Evolutionary conservation across 306 rosid species (phyloP), one percentile per base, ranked within the genome.

Genomic region (Trifolium subterraneum): DNA sequence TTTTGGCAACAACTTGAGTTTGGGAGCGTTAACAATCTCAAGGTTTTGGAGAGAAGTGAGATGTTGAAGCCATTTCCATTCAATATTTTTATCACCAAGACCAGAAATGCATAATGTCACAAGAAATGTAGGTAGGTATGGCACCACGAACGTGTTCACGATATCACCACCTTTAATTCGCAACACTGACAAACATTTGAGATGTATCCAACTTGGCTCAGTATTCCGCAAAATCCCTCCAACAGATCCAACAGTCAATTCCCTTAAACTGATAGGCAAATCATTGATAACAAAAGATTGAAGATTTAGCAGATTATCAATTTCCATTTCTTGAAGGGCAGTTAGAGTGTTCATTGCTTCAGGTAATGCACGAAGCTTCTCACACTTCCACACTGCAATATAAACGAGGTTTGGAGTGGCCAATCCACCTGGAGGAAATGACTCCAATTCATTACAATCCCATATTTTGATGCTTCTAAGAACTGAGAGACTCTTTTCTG

Each of bases 31-130:
- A 6, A 6, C 1, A 25, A 66, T 66, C 22, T 44, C 22, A 66
- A 66, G 71, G 12, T 23, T 44, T 66, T 14, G 71, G 22, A 66
- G 71, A 66, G 23, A 23, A 16, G 13, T 44, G 56, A 66, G 56
- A 66, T 23, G 71, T 5, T 15, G 71, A 66, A 66, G 22, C 56
- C 56, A 66, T 38, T 44, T 66, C 39, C 39, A 10, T 2, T 33
- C 11, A 39, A 22, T 6, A 14, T 8, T 42, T 66, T 18, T 66
- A 22, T 23, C 56, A 14, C 0, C n/a, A 14, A 66, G 14, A 66
- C 33, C 11, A 42, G 13, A 22, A 2, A 66, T 22, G 6, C 18
- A 12, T 18, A 64, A 10, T 19, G 29, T 16, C 69, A 64, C 31
- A 0, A 64, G 69, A 10, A 48, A 64, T 36, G 29, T 8, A 1